Percentiles rank a stretch among this genome's conserved stretches.
Conservation (phyloP, 305 asterid genomes). For the Monarda citriodora region DNA sequence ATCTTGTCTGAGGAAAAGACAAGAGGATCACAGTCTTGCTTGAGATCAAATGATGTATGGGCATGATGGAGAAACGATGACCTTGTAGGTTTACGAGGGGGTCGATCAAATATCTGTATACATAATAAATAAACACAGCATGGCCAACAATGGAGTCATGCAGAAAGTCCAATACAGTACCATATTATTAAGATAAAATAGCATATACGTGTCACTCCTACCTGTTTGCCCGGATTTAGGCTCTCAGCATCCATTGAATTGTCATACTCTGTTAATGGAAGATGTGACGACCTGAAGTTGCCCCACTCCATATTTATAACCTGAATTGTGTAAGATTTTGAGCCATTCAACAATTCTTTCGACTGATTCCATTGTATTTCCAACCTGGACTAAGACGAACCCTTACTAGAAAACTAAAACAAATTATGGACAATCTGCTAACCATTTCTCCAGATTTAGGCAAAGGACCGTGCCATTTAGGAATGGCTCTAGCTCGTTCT, state of each 20-base stretch:
- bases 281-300: slow-evolving; percentile 80
- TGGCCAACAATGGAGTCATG: background rate
- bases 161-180: background rate
- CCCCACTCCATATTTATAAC: slow-evolving; percentile 99
- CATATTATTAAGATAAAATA: background rate
- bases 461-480: slow-evolving; percentile 91
- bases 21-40: background rate
- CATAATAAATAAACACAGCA: slow-evolving; percentile 5
- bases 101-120: slow-evolving; percentile 74
- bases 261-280: slow-evolving; percentile 86
- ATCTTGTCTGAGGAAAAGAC: slow-evolving; percentile 38
- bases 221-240: slow-evolving; percentile 91
- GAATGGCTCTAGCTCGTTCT: slow-evolving; percentile 91
- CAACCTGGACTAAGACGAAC: background rate
- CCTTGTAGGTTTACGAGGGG: background rate
- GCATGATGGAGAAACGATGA: background rate
- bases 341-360: slow-evolving; percentile 4
- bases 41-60: background rate
- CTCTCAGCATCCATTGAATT: slow-evolving; percentile 64
- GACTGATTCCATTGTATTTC: background rate
- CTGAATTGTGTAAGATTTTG: slow-evolving; percentile 31
- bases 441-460: slow-evolving; percentile 96
- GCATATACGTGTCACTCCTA: slow-evolving; percentile 15
- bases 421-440: slow-evolving; percentile 19
- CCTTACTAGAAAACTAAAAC: background rate